Evolutionary conservation across 208 protist species (phyloP).

Genomic region (Eutreptiella sp.): DNA sequence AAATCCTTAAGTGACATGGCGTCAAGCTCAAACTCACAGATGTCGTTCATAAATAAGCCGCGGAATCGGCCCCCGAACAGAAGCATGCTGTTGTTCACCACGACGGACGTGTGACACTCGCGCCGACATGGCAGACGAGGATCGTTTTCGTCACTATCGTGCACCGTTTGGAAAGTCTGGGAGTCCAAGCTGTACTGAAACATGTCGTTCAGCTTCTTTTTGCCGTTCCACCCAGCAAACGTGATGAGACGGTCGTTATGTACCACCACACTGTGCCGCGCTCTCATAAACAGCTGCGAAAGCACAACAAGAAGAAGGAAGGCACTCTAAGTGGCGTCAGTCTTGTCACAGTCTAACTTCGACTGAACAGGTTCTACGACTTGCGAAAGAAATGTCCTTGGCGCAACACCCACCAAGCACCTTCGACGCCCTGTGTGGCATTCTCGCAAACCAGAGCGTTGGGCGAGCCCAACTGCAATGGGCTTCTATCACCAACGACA

Average conservation of each 20-base stretch:
- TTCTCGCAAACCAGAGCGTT: no score
- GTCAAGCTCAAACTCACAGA: conserved; percentile 58
- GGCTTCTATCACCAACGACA: no score
- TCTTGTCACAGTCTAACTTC: no score
- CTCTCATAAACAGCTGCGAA: conserved; percentile 51
- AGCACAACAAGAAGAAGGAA: conserved; percentile 28
- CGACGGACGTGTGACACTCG: conserved; percentile 70
- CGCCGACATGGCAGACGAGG: conserved; percentile 56
- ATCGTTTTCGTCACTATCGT: conserved; percentile 47
- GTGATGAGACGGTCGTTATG: conserved; percentile 68
- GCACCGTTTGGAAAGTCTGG: conserved; percentile 51
- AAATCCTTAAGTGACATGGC: conserved; percentile 47
- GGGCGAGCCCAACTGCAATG: no score
- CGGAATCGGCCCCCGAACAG: conserved; percentile 77
- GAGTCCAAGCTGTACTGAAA: conserved; percentile 69
- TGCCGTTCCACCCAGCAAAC: conserved; percentile 76
- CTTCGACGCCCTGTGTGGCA: no score
- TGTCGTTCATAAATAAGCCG: conserved; percentile 71
- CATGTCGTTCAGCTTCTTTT: conserved; percentile 74
- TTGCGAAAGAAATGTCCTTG: no score
- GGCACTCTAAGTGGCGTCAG: conserved; percentile 52
- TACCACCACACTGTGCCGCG: conserved; percentile 70
- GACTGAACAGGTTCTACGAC: no score
- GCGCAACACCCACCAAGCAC: no score
- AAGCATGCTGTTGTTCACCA: conserved; percentile 73